phyloP scores from a whole-genome alignment of 306 rosid species.

The Prunus persica region Prunus_persica_NCBIv2 NC_034011.1:7255001-7255500 shows the following conservation, averaged over 20 bases:
- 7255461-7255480: no score
- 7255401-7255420: no score
- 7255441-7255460: no score
- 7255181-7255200: neutral
- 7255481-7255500: no score
- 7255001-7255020: neutral
- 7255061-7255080: neutral
- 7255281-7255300: conserved; percentile 5
- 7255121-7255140: neutral
- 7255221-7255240: neutral
- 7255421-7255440: no score
- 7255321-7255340: neutral
- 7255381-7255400: no score
- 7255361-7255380: no score
- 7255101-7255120: conserved; percentile 18
- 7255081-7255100: conserved; percentile 7
- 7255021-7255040: conserved; percentile 6
- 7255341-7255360: neutral
- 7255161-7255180: neutral
- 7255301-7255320: neutral
- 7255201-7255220: conserved; percentile 9
- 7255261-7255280: conserved; percentile 2
- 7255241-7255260: neutral
- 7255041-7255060: conserved; percentile 1
- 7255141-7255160: conserved; percentile 19